Base-by-base conservation (phyloP, 1,284 basidiomycete genomes). In the Coriolopsis trogii region DNA sequence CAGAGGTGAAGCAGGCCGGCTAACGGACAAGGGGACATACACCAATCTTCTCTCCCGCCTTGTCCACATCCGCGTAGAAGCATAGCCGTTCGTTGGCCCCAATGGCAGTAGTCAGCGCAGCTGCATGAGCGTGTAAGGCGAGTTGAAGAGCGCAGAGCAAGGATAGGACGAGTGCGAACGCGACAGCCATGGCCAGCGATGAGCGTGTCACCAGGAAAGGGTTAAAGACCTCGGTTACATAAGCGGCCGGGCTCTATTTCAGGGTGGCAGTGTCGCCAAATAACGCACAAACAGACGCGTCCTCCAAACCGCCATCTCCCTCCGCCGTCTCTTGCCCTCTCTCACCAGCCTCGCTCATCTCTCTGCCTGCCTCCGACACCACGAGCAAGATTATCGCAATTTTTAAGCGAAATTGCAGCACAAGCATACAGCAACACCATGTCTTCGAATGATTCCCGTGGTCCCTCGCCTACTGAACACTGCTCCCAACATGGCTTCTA, bases 31-130 rank as follows among this genome's bases (percentile, higher is more conserved):
- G 10, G 36, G 38, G 33, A 79, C 86, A 63, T 70, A 87, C 88
- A 46, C 93, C 90, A 56, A 95, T 87, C 79, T 95, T 95, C 73
- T 95, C 93, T 37, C 89, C 89, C 1, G 79, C 84, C 72, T 94
- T 93, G 76, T 98, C 96, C n/a, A 97, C 95, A 68, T 95, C 93
- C 6, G 94, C 93, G 66, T 93, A 98, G 74, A 95, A 99, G 72
- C 97, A 99, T 49, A 91, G 74, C 44, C 91, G 80, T 67, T 97
- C 92, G 66, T 94, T 95, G 0, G 93, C 86, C 16, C 81, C 76
- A 52, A 99, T 83, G 25, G 89, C 78, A 3, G 95, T 94, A 1
- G 96, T 98, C 41, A 99, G 74, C 0, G 97, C 95, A 1, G 92
- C 82, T n/a, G 74, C 73, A 40, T 61, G 60, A 36, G 60, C 63